These are phyloP conservation scores for Beauveria rudraprayagi DNA, from an alignment of 2,329 filamentous ascomycete species.

Conservation along the genomic window DNA sequence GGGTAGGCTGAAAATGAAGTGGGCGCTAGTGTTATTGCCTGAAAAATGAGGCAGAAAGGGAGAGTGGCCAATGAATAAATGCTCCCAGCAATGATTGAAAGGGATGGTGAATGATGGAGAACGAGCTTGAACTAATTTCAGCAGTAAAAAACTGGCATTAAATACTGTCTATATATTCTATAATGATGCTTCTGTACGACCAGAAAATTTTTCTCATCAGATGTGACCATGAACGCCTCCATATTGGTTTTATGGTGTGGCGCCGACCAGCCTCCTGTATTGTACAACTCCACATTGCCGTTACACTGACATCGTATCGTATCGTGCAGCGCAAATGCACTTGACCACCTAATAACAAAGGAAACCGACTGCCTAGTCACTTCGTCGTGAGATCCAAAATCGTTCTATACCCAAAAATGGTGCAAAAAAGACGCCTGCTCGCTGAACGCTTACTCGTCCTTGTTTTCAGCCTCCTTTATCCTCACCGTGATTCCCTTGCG, in stretches of 20 bases:
- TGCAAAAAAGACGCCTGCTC: neutral
- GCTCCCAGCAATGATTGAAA: neutral
- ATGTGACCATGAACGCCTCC: neutral
- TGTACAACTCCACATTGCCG: neutral
- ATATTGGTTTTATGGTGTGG: neutral
- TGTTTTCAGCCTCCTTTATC: constrained; percentile 27
- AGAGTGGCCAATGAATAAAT: neutral
- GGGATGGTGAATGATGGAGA: too few species aligned
- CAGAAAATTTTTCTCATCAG: too few species aligned
- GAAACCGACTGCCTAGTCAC: neutral
- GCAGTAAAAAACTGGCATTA: neutral
- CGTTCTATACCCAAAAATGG: neutral
- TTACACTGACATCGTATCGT: neutral
- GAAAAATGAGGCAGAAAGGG: constrained; percentile 14
- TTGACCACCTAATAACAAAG: neutral
- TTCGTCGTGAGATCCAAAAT: neutral
- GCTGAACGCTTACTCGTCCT: constrained; percentile 26
- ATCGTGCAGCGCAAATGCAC: neutral
- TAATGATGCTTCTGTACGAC: too few species aligned
- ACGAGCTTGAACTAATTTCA: neutral
- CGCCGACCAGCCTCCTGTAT: neutral
- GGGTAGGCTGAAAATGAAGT: constrained; percentile 1
- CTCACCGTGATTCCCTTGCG: constrained; percentile 34
- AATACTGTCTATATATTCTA: neutral
- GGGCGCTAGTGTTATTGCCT: constrained; percentile 15